phyloP scores from a whole-genome alignment of 345 rosid genomes.

The Diplotaxis tenuifolia region DNA sequence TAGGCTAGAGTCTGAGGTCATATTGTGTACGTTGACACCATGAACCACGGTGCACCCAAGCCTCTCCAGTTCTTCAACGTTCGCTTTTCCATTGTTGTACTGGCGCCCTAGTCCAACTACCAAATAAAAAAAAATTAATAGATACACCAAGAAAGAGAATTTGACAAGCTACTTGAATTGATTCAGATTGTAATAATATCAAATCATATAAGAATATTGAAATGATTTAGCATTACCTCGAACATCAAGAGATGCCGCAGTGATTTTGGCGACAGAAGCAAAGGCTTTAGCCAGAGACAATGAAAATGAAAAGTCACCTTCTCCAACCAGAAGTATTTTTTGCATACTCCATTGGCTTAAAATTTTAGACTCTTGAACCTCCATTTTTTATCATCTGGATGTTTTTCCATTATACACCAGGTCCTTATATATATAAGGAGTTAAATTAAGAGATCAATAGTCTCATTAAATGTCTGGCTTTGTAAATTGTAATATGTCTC shows the following conservation, averaged over 20 bases:
- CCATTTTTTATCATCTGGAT: background rate
- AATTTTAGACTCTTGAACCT: background rate
- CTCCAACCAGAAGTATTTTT: background rate
- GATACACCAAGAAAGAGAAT: background rate
- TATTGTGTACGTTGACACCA: background rate
- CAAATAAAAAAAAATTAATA: background rate
- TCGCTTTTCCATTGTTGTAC: background rate
- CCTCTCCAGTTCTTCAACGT: background rate
- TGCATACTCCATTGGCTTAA: background rate
- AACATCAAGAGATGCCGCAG: slow-evolving; percentile 2
- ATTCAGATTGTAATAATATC: background rate
- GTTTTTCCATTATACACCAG: background rate
- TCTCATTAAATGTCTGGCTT: background rate
- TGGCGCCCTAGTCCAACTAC: background rate
- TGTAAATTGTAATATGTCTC: background rate
- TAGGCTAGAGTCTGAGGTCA: background rate
- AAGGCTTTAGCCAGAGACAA: slow-evolving; percentile 12
- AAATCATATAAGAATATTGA: background rate
- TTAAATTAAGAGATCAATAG: background rate
- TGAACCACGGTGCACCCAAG: slow-evolving; percentile 2
- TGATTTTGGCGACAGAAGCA: background rate
- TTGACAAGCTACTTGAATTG: background rate
- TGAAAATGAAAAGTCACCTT: background rate
- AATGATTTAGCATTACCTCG: slow-evolving; percentile 1
- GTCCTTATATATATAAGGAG: background rate